phyloP scores from a whole-genome alignment of 169 alveolate genomes.

The Plasmodium berghei region DNA sequence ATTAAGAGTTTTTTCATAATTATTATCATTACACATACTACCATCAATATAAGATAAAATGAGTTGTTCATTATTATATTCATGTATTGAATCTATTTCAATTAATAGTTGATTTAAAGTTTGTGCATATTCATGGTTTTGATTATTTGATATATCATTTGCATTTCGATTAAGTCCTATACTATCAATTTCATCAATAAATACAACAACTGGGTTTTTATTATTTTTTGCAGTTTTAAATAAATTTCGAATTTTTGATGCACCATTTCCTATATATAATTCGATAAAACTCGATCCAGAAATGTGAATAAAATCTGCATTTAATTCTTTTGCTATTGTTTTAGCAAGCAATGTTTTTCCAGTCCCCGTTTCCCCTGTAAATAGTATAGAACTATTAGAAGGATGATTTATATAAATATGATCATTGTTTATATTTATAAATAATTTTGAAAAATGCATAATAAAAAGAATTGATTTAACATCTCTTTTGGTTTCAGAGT shows the following conservation, averaged over 20 bases:
- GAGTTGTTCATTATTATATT: conserved; percentile 31
- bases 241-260: conserved; percentile 42
- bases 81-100: conserved; percentile 66
- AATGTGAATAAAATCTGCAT: conserved; percentile 43
- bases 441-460: conserved; percentile 26
- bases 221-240: conserved; percentile 53
- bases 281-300: conserved; percentile 69
- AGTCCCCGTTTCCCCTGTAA: conserved; percentile 67
- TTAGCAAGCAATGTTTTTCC: conserved; percentile 68
- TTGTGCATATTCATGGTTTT: conserved; percentile 66
- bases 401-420: not conserved
- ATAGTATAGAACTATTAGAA: conserved; percentile 14
- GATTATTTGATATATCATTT: not conserved
- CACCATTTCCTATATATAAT: conserved; percentile 72
- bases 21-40: too few species aligned
- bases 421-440: not conserved
- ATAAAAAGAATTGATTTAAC: conserved; percentile 37
- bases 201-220: conserved; percentile 27
- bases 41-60: not conserved
- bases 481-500: conserved; percentile 39
- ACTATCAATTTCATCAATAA: conserved; percentile 73
- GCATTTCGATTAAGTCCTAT: conserved; percentile 29
- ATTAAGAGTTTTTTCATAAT: not conserved
- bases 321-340: conserved; percentile 51
- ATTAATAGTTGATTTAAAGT: conserved; percentile 62